Evolutionary conservation across 345 rosid genomes (phyloP).

Genomic region (Mangifera indica): DNA sequence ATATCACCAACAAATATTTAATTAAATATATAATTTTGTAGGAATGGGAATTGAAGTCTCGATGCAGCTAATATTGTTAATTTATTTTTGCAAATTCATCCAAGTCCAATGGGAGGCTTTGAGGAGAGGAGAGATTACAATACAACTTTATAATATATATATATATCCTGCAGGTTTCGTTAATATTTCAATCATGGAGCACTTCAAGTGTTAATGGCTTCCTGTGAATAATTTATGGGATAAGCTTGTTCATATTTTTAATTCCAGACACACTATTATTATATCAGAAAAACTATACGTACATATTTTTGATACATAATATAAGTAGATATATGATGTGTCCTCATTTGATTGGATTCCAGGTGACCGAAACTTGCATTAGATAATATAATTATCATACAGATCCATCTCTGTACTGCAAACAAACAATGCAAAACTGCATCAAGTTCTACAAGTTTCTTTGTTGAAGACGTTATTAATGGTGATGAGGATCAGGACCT

Average conservation of each 20-base stretch:
- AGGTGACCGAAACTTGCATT: too few relatives aligned
- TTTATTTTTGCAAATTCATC: background rate
- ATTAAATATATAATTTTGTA: too few relatives aligned
- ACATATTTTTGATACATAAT: too few relatives aligned
- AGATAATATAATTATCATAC: too few relatives aligned
- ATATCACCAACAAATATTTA: background rate
- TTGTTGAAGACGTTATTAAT: slow-evolving; percentile 18
- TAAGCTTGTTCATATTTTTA: background rate
- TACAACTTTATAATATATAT: background rate
- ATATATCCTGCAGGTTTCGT: background rate
- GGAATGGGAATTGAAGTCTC: too few relatives aligned
- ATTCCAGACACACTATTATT: background rate
- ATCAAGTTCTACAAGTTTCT: background rate
- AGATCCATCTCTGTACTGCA: background rate
- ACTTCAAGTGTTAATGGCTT: background rate
- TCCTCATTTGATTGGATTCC: too few relatives aligned
- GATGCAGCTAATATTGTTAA: background rate
- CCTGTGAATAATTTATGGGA: background rate
- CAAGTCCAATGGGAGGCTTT: background rate
- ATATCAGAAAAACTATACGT: too few relatives aligned
- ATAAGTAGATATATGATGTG: too few relatives aligned
- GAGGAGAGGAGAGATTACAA: slow-evolving; percentile 4
- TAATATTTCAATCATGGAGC: background rate
- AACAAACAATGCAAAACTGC: background rate
- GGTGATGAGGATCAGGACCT: slow-evolving; percentile 73